These are phyloP conservation scores for Penicilliopsis zonata DNA, from an alignment of 495 filamentous ascomycete species.

Conservation along the genomic window DNA sequence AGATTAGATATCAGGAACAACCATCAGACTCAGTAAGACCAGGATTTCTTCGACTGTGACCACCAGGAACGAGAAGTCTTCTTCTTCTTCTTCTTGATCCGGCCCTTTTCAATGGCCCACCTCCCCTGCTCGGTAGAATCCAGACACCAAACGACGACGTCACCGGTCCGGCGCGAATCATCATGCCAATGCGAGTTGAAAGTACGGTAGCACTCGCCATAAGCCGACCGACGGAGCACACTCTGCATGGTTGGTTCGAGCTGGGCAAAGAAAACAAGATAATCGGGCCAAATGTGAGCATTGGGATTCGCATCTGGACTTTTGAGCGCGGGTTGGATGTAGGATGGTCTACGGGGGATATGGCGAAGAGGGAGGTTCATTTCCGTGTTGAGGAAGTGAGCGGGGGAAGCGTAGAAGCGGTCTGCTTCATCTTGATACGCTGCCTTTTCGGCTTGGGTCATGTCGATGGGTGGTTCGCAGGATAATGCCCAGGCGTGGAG, in stretches of 20 bases:
- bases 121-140: slow-evolving; percentile 20
- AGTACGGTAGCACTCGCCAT: slow-evolving; percentile 56
- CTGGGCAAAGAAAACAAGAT: slow-evolving; percentile 53
- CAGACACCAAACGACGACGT: slow-evolving; percentile 73
- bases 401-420: slow-evolving; percentile 64
- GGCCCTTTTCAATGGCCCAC: slow-evolving; percentile 3
- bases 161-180: slow-evolving; percentile 73
- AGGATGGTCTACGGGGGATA: slow-evolving; percentile 28
- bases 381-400: slow-evolving; percentile 43
- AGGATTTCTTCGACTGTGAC: too few species aligned
- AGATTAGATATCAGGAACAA: too few species aligned
- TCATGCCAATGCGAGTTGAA: slow-evolving; percentile 82
- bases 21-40: background rate
- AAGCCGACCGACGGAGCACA: slow-evolving; percentile 42
- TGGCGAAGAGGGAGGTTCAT: slow-evolving; percentile 31
- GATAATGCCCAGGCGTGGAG: slow-evolving; percentile 78
- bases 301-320: background rate
- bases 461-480: slow-evolving; percentile 76
- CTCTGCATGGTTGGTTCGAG: slow-evolving; percentile 38
- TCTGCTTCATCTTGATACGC: slow-evolving; percentile 82
- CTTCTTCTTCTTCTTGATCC: background rate
- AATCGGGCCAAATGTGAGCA: slow-evolving; percentile 43
- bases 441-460: slow-evolving; percentile 42
- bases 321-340: slow-evolving; percentile 4
- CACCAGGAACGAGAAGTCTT: too few species aligned